Evolutionary conservation across 176 grass and related monocot genomes (phyloP).

Genomic region (Aegilops tauschii): DNA sequence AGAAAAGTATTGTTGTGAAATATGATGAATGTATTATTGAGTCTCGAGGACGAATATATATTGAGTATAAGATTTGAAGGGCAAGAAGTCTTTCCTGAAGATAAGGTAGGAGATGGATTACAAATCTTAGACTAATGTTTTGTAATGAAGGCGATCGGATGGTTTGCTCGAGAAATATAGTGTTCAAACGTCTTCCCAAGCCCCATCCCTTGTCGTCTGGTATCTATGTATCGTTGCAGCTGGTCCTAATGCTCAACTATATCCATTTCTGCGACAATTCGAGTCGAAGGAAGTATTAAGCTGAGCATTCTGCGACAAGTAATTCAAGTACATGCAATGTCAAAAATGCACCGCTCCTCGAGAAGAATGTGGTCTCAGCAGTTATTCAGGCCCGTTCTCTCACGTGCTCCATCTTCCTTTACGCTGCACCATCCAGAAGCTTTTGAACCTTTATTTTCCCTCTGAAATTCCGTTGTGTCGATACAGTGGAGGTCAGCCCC

Average conservation of each 20-base stretch:
- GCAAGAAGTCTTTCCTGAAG: too few species aligned
- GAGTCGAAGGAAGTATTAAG: too few species aligned
- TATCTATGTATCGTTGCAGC: background rate
- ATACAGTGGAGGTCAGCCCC: background rate
- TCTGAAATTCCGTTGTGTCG: background rate
- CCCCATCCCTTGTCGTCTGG: background rate
- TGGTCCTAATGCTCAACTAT: background rate
- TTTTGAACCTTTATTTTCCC: background rate
- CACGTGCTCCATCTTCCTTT: background rate
- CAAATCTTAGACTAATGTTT: constrained; percentile 27
- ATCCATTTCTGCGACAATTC: too few species aligned
- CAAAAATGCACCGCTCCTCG: background rate
- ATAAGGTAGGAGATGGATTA: too few species aligned
- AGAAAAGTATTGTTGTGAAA: too few species aligned
- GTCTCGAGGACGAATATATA: too few species aligned
- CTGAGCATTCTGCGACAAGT: too few species aligned
- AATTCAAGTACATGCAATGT: background rate
- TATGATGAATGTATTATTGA: too few species aligned
- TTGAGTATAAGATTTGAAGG: too few species aligned
- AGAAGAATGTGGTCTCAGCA: background rate
- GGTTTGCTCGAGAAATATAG: constrained; percentile 62
- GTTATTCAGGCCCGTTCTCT: background rate
- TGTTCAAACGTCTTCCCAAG: background rate
- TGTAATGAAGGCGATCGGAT: constrained; percentile 49
- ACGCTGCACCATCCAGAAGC: background rate